These are phyloP conservation scores for Hibiscus tridactylites DNA, from an alignment of 345 rosid species.

Conservation along the genomic window DNA sequence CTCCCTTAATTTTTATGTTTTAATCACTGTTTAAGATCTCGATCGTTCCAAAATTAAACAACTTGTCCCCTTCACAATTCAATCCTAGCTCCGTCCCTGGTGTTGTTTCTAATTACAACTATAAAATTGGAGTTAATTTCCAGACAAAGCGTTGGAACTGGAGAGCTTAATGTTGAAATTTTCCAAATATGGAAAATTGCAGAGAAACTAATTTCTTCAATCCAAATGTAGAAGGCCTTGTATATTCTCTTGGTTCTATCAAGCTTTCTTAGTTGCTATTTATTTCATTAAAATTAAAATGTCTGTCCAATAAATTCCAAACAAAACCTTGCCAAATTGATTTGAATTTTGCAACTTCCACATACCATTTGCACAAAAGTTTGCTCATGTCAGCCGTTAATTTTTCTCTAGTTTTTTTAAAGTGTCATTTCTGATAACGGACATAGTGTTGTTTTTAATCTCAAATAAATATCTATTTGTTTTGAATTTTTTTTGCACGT, in stretches of 20 bases:
- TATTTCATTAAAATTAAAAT: not conserved
- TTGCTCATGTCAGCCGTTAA: too few species aligned
- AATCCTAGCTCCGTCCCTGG: too few species aligned
- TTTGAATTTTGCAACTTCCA: not conserved
- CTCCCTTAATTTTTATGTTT: too few species aligned
- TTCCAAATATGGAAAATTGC: constrained; percentile 15
- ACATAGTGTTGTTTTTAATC: too few species aligned
- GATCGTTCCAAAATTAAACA: too few species aligned
- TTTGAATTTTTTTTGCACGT: too few species aligned
- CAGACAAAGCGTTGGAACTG: constrained; percentile 19
- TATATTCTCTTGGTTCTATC: not conserved
- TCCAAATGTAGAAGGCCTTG: not conserved
- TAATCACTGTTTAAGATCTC: too few species aligned
- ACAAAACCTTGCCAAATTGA: not conserved
- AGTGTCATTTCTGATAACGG: too few species aligned
- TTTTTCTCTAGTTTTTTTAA: too few species aligned
- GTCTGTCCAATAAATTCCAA: not conserved
- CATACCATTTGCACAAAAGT: not conserved
- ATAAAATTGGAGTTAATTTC: not conserved
- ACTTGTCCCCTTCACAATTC: too few species aligned
- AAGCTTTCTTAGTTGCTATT: not conserved
- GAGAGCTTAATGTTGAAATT: not conserved
- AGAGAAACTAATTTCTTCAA: not conserved
- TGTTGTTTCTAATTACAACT: not conserved
- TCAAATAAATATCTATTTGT: too few species aligned